Evolutionary conservation across 1,139 yeast species (phyloP), one percentile per base, ranked within the genome.

Genomic region (Keqinozyma sinolaborantium): DNA sequence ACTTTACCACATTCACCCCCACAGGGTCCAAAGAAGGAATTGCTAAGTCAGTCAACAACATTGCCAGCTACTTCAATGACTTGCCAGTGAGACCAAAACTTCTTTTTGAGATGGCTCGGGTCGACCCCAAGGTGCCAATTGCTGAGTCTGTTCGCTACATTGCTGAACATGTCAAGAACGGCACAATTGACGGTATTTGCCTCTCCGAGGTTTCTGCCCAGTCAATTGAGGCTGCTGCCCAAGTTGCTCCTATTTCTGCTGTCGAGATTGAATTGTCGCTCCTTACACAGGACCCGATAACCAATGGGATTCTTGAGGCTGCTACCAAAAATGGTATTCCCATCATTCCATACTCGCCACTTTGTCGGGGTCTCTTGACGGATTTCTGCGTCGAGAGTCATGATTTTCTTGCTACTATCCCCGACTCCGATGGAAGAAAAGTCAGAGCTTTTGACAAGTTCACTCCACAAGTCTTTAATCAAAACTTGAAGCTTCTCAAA

Each of bases 261-360:
- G 85, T 82, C 32, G 96, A 87, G 56, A 68, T 83, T 30, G 95
- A 87, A 57, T 68, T 79, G 37, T 83, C 95, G 2, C 48, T 86
- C 41, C 73, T 80, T 56, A 58, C 79, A n/a, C 70, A 73, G 30
- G 84, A 81, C 25, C 70, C 80, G 21, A 49, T 77, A 25, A 40
- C 57, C 7, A 76, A 82, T 47, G 95, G 90, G 2, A 70, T 82
- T 14, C 71, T 80, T 39, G 70, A 66, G 11, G 80, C 79, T 37
- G 62, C 73, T 24, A 51, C 69, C n/a, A 42, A 47, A 29, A 50
- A 51, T 24, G 64, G 63, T n/a, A 70, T 86, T 35, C 83, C 92
- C 6, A 63, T 85, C 24, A 60, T 83, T 39, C 86, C 90, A 16
- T 86, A 87, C 58, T 82, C 95, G 16, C 95, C 95, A 25, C 65